Evolutionary conservation across 2,329 filamentous ascomycete genomes (phyloP).

Genomic region (Rasamsonia emersonii): DNA sequence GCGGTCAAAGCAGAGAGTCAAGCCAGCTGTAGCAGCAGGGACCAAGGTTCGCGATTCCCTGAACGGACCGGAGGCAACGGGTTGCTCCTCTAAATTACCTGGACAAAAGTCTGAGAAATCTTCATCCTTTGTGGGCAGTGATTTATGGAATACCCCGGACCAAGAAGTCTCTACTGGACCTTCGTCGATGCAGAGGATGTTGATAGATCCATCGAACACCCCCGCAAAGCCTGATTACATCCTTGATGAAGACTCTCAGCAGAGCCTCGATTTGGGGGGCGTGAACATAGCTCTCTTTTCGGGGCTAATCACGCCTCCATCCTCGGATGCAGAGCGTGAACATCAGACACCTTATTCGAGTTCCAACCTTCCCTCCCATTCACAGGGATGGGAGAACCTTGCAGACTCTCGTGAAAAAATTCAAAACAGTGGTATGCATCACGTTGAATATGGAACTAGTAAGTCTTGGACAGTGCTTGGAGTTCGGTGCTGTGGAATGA

Average conservation of each 20-base stretch:
- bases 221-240: background rate
- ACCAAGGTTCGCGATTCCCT: background rate
- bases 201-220: too few species aligned
- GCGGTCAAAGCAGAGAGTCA: slow-evolving; percentile 4
- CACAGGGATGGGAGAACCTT: background rate
- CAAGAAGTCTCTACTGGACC: too few species aligned
- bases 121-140: too few species aligned
- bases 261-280: slow-evolving; percentile 4
- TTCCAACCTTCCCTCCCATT: background rate
- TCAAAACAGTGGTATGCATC: slow-evolving; percentile 1
- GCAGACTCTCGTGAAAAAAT: background rate
- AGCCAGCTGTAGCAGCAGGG: background rate
- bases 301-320: slow-evolving; percentile 9
- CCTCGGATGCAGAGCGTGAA: slow-evolving; percentile 7
- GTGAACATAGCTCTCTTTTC: slow-evolving; percentile 3
- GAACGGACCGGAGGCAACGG: too few species aligned
- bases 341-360: background rate
- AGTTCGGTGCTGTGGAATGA: background rate
- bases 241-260: slow-evolving; percentile 3
- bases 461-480: background rate
- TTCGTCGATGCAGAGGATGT: too few species aligned
- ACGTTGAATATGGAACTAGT: slow-evolving; percentile 7
- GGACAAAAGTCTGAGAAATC: background rate
- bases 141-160: too few species aligned
- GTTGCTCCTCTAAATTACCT: background rate